Conservation (phyloP, 257 asterid species). For the Hygrophila difformis region DNA sequence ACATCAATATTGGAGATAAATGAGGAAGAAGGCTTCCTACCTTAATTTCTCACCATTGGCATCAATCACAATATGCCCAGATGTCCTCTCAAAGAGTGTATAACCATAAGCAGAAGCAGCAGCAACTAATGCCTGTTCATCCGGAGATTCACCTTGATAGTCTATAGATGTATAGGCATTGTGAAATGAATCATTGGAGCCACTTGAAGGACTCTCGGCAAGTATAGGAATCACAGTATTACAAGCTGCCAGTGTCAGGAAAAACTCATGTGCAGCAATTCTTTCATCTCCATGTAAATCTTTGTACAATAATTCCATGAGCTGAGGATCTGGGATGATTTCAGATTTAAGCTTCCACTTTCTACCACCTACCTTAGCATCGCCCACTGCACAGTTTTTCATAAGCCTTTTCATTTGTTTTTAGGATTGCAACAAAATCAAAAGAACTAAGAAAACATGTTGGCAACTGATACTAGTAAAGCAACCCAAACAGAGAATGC, state of each 20-base stretch:
- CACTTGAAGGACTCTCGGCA: conserved; percentile 34
- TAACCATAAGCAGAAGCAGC: conserved; percentile 95
- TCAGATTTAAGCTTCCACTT: conserved; percentile 78
- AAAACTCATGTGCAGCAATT: conserved; percentile 77
- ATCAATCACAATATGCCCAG: conserved; percentile 91
- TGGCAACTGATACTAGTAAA: background rate
- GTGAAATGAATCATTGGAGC: conserved; percentile 22
- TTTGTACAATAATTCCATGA: conserved; percentile 59
- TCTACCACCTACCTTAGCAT: conserved; percentile 22
- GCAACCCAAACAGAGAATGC: background rate
- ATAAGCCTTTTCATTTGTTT: background rate
- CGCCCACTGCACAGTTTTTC: conserved; percentile 37
- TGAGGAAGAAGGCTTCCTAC: conserved; percentile 48
- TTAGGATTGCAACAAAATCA: background rate
- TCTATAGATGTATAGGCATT: conserved; percentile 37
- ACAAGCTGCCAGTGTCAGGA: conserved; percentile 88
- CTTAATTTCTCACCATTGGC: conserved; percentile 90
- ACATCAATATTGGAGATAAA: conserved; percentile 3
- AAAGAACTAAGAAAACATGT: background rate
- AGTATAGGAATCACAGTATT: conserved; percentile 92
- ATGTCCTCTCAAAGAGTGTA: conserved; percentile 88
- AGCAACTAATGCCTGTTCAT: conserved; percentile 91
- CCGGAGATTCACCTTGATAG: conserved; percentile 99
- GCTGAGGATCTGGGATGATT: conserved; percentile 56
- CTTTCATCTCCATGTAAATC: conserved; percentile 59